Evolutionary conservation across 768 basidiomycete genomes (phyloP), one percentile per base, ranked within the genome.

Genomic region (Termitomyces sp.): DNA sequence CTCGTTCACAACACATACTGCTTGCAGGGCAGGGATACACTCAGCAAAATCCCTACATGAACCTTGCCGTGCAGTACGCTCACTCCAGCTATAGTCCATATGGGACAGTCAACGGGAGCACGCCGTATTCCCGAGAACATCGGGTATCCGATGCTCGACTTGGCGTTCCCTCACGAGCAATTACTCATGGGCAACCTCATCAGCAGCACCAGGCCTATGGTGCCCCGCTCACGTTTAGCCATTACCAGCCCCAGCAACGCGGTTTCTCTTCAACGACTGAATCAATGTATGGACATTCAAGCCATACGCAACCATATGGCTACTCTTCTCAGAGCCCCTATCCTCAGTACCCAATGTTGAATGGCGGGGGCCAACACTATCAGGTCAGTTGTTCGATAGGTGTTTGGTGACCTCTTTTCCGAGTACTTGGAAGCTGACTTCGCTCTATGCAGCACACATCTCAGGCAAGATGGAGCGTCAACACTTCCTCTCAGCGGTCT

Each of bases 161-260:
- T 9, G 40, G 45, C 19, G 46, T 34, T 39, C 28, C 56, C 34
- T 12, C 43, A 5, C 37, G 52, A 27, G 4, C 45, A 40, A 42
- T 23, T 17, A 42, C 46, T 5, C 47, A 57, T 43, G 57, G 54
- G 41, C 51, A 42, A 35, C 56, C 61, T 51, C 67, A 62, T 47
- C 56, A 56, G 32, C 57, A 63, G 42, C 67, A 65, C 12, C 61
- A 64, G 28, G 42, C 56, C 2, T 65, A 63, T 56, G 55, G 52
- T 4, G 51, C 57, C 12, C 51, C 66, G 8, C 72, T 78, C 51
- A 72, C 77, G 2, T 79, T 79, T 63, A 76, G 72, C 37, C 78
- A 79, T 61, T 79, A 79, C 55, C 78, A 78, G 59, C 78, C 78
- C 14, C 69, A 73, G 32, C 73, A 74, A 35, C 73, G 70, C 28